A percentile compares a stretch with the other conserved stretches of the same genome.
Conservation (phyloP, 495 filamentous ascomycete genomes). For the Halenospora varia region DNA sequence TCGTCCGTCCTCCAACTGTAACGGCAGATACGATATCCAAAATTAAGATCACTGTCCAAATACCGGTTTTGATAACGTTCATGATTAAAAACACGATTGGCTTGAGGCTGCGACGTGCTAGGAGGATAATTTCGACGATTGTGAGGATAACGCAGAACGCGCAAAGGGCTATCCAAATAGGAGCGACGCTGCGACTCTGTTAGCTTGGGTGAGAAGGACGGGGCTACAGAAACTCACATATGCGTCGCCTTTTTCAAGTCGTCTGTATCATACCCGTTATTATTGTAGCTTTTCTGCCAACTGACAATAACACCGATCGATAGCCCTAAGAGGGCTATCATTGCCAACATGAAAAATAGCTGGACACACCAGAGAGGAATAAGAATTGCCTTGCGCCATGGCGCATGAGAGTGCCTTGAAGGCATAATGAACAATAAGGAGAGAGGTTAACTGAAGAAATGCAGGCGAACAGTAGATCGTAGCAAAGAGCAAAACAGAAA, state of each 20-base stretch:
- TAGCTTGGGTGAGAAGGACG: neutral
- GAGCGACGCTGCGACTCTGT: conserved; percentile 5
- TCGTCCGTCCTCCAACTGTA: neutral
- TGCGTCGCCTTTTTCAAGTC: neutral
- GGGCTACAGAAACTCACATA: neutral
- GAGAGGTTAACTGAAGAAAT: neutral
- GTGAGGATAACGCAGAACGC: conserved; percentile 23
- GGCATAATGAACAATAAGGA: neutral
- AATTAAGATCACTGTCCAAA: conserved; percentile 27
- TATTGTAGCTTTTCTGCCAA: neutral
- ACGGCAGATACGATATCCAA: conserved; percentile 18
- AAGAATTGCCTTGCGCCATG: conserved; percentile 32
- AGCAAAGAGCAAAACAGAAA: neutral
- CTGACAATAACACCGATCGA: neutral
- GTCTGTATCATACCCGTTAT: neutral
- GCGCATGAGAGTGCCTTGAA: conserved; percentile 8
- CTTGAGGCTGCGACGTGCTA: conserved; percentile 25
- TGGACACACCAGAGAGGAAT: conserved; percentile 34
- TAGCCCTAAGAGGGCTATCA: conserved; percentile 11
- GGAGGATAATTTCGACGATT: conserved; percentile 28
- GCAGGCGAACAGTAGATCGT: neutral
- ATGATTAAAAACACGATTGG: conserved; percentile 28
- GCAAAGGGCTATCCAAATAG: conserved; percentile 19
- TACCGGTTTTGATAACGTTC: conserved; percentile 26
- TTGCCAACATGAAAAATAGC: conserved; percentile 16